Base-by-base conservation (phyloP, 257 asterid species). In the Salvia miltiorrhiza region DNA sequence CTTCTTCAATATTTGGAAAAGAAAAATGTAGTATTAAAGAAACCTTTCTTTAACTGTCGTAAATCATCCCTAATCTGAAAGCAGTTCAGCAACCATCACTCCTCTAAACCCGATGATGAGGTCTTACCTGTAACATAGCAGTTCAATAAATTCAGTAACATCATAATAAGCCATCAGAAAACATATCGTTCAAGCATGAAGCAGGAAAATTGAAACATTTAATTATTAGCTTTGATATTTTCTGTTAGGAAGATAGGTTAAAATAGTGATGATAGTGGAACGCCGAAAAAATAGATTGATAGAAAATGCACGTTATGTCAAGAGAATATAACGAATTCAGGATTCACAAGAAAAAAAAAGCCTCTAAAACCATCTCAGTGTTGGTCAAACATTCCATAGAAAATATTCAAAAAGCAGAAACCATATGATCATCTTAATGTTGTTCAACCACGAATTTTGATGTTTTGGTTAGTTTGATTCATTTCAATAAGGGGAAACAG, bases 61-160 rank as follows among this genome's bases (percentile, higher is more conserved):
- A 43, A 54, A 72, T 60, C 64, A 55, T 69, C 63, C 54, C 69
- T 65, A 64, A 70, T 59, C 72, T 67, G 57, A 72, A 77, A 63
- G 41, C 62, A 60, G 10, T 59, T 41, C 44, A 30, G 56, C 69
- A 65, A 53, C 65, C 72, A 44, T 70, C 69, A 53, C 58, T 71
- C 68, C 60, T 78, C 67, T 43, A 35, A 33, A 56, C 5, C 53
- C 19, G 73, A 52, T 45, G 44, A 65, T 44, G 76, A 70, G 20
- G 24, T 44, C 48, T 52, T 64, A 60, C 72, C 83, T 79, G 83
- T 71, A 32, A 76, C 57, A 67, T 44, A 1, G 11, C 28, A 14
- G 23, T 16, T n/a, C n/a, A n/a, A 23, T 33, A 48, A 32, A 65
- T 59, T 23, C 9, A 70, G 67, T 5, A 16, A 6, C 20, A 58